A percentile compares a stretch with the other conserved stretches of the same genome.
Conservation (phyloP, 2,329 filamentous ascomycete species). For the Tolypocladium tropicale region DNA sequence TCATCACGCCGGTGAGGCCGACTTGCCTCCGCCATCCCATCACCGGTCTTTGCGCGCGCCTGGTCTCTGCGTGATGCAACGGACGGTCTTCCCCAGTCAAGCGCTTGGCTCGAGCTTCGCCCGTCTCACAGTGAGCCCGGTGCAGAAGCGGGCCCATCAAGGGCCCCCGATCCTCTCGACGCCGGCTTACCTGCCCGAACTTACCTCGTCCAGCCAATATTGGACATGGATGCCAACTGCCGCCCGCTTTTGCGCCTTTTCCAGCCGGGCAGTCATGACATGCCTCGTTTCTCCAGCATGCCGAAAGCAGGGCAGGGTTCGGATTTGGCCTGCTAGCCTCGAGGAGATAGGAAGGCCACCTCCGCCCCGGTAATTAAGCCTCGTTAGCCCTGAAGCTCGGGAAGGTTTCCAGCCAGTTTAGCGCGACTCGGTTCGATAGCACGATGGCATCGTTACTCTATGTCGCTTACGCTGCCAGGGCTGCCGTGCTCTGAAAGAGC, state of each 20-base stretch:
- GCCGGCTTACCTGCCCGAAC: neutral
- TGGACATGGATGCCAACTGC: neutral
- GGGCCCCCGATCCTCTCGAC: neutral
- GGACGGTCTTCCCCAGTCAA: neutral
- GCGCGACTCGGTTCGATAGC: neutral
- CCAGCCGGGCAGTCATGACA: neutral
- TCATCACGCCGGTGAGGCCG: neutral
- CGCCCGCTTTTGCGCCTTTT: neutral
- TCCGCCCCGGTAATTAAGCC: neutral
- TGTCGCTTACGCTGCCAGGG: neutral
- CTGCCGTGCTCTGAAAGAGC: neutral
- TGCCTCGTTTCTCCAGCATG: neutral
- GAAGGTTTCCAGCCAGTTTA: neutral
- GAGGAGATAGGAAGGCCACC: neutral
- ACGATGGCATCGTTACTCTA: neutral
- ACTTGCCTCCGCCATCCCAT: neutral
- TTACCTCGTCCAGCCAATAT: neutral
- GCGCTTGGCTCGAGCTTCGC: neutral
- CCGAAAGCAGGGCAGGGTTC: neutral
- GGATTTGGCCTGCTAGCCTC: neutral
- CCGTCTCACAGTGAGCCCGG: neutral
- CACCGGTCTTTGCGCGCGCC: neutral
- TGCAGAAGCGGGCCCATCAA: neutral
- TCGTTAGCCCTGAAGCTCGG: neutral
- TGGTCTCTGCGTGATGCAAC: neutral